Evolutionary conservation across 1,284 basidiomycete species (phyloP), one percentile per base, ranked within the genome.

Genomic region (Sporisorium reilianum): DNA sequence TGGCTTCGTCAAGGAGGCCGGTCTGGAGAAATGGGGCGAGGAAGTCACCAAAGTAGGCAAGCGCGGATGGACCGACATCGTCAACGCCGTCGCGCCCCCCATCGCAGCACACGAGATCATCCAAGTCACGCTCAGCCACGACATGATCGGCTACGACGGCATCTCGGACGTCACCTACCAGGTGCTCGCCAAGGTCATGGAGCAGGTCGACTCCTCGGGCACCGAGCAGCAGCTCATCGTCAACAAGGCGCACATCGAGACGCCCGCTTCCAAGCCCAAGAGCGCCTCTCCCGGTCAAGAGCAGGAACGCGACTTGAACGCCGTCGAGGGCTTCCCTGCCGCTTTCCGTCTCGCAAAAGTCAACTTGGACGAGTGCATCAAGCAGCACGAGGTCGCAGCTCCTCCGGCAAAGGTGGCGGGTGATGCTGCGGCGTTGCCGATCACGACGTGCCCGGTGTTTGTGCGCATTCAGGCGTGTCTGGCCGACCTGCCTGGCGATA

Each of bases 71-170:
- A 79, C 72, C 36, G 95, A 96, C 63, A 90, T 99, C 59, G 87
- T 99, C 69, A 97, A 98, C 83, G 95, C 92, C 18, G 96, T 99
- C 54, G 97, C 96, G 0, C 97, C 97, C 26, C 97, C 97, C 5
- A 98, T 99, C 78, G 93, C 95, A 14, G 94, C 95, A 78, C 96
- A 99, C 84, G 97, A 99, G 86, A 94, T 98, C 22, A 93, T 99
- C 65, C 91, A 97, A 84, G 91, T 99, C 7, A 95, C 93, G 90
- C 87, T 99, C 40, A 92, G 92, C 76, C 95, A 99, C 86, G 79
- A 84, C 58, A 96, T 99, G 95, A 87, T 90, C 64, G 96, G 97
- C 14, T 97, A 97, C 83, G 94, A 95, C 57, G 97, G 96, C 16
- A 90, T 99, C 49, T 95, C 97, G 85, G 89, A 91, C n/a, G 89